Evolutionary conservation across 257 asterid genomes (phyloP).

Genomic region (Asclepias syriaca): DNA sequence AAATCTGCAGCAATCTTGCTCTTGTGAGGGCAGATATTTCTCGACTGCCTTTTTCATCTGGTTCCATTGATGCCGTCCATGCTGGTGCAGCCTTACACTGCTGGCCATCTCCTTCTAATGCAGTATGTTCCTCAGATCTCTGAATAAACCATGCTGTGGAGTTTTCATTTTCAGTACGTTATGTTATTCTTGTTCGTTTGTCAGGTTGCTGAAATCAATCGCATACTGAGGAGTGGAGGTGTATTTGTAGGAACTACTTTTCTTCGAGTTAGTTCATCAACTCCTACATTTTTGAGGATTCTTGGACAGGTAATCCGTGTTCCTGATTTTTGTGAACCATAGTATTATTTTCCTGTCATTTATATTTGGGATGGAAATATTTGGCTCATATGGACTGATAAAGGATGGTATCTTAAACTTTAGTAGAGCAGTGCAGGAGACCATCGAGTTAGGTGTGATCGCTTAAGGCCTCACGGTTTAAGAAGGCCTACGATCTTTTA

Average conservation of each 20-base stretch:
- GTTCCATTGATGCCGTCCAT: conserved; percentile 86
- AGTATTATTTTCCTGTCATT: not conserved
- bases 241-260: conserved; percentile 86
- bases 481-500: too few relatives aligned
- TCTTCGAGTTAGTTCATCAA: conserved; percentile 63
- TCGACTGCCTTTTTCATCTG: conserved; percentile 81
- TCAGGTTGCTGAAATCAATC: conserved; percentile 87
- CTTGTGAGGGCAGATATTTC: conserved; percentile 98
- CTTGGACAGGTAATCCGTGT: conserved; percentile 50
- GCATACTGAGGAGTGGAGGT: conserved; percentile 80
- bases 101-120: conserved; percentile 99
- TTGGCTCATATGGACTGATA: not conserved
- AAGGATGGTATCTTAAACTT: not conserved
- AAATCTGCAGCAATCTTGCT: conserved; percentile 63
- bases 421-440: too few relatives aligned
- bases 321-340: not conserved
- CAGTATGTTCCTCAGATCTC: conserved; percentile 33
- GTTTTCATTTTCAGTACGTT: not conserved
- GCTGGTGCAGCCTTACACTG: conserved; percentile 99
- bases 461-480: too few relatives aligned
- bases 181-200: conserved; percentile 1
- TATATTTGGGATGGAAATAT: not conserved
- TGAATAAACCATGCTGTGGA: not conserved
- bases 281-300: conserved; percentile 64
- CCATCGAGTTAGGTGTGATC: too few relatives aligned